These are phyloP conservation scores for Amanita polypyramis DNA, from an alignment of 768 basidiomycete genomes.

Conservation along the genomic window DNA sequence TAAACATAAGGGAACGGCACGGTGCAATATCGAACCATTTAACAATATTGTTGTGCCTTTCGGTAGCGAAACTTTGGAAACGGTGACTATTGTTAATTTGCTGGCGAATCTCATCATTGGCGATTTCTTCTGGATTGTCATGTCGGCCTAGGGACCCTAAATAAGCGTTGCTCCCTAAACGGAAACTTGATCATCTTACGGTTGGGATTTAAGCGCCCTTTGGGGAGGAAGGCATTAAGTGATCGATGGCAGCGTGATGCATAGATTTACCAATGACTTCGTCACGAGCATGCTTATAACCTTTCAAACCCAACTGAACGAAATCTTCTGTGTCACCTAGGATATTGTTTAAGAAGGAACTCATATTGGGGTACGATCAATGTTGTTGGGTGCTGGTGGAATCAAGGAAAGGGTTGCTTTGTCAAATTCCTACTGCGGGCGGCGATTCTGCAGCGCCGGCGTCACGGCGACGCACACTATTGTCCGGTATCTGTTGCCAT, in stretches of 20 bases:
- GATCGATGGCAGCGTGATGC: background rate
- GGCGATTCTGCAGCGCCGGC: no score
- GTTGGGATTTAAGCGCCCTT: conserved; percentile 34
- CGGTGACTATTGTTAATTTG: conserved; percentile 74
- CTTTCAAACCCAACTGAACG: background rate
- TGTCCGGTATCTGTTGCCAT: no score
- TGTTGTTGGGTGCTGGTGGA: background rate
- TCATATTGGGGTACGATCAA: background rate
- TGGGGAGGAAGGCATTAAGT: background rate
- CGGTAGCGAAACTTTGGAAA: conserved; percentile 74
- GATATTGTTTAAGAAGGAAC: background rate
- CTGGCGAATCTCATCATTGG: conserved; percentile 57
- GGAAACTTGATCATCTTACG: conserved; percentile 20
- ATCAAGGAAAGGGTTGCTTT: background rate
- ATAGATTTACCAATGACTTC: conserved; percentile 25
- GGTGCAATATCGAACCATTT: conserved; percentile 52
- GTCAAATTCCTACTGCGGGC: no score
- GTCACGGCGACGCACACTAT: no score
- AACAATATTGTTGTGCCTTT: conserved; percentile 58
- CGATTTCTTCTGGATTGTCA: conserved; percentile 65
- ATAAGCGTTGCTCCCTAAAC: background rate
- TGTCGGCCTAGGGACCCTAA: conserved; percentile 42
- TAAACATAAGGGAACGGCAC: conserved; percentile 12
- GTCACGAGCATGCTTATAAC: conserved; percentile 8
- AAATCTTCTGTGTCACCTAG: background rate